Evolutionary conservation across 495 filamentous ascomycete genomes (phyloP).

Genomic region (Sphaerosporella brunnea): DNA sequence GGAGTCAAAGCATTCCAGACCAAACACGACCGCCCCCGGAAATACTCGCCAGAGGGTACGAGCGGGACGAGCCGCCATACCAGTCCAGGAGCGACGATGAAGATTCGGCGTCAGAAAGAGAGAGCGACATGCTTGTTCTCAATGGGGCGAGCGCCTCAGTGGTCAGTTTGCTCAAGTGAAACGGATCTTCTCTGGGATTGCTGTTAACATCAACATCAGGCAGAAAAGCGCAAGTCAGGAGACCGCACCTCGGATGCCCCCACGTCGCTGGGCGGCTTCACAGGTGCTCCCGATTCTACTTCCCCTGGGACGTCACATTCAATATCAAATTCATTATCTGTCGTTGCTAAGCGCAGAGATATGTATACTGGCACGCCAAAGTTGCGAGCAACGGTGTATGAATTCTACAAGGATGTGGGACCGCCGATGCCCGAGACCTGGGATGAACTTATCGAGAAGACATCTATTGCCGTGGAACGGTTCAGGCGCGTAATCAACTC

Average conservation of each 20-base stretch:
- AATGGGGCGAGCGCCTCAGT: conserved; percentile 1
- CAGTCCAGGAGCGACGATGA: conserved; percentile 53
- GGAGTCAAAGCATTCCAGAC: conserved; percentile 71
- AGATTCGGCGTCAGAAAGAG: conserved; percentile 64
- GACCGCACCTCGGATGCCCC: not conserved
- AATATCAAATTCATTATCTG: conserved; percentile 1
- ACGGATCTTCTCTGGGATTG: not conserved
- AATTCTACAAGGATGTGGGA: conserved; percentile 42
- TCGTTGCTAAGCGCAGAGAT: not conserved
- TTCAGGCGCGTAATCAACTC: conserved; percentile 72
- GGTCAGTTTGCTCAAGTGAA: too few relatives aligned
- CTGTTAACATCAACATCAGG: not conserved
- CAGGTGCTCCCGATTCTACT: not conserved
- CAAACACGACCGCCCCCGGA: conserved; percentile 85
- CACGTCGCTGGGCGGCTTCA: not conserved
- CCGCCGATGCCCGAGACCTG: conserved; percentile 60
- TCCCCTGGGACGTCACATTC: not conserved
- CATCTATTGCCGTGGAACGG: conserved; percentile 67
- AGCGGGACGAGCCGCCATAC: conserved; percentile 29
- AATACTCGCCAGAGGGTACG: conserved; percentile 70
- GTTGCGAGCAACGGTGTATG: not conserved
- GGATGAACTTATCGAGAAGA: conserved; percentile 75
- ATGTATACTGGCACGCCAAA: not conserved
- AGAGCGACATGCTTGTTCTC: not conserved
- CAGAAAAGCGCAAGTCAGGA: not conserved